These are phyloP conservation scores for Aspergillus cejpii DNA, from an alignment of 2,329 filamentous ascomycete genomes.

Conservation along the genomic window DNA sequence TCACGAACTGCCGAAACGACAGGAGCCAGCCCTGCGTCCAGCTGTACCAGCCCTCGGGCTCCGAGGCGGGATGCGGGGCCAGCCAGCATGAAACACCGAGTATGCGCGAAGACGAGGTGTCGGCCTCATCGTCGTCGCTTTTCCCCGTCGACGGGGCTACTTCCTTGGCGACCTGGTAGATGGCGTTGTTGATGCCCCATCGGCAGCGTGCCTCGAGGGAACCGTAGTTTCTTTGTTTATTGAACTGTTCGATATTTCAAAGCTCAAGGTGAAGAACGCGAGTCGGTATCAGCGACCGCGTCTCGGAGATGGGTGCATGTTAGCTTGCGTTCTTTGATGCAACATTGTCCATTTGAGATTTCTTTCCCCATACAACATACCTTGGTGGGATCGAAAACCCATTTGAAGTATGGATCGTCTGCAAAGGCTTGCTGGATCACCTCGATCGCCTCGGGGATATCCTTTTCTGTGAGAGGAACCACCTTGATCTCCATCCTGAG, in stretches of 20 bases:
- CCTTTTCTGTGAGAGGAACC: constrained; percentile 49
- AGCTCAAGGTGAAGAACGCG: constrained; percentile 11
- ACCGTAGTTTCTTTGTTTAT: constrained; percentile 52
- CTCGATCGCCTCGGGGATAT: constrained; percentile 58
- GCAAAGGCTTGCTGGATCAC: constrained; percentile 62
- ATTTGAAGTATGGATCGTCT: constrained; percentile 60
- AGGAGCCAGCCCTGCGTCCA: constrained; percentile 59
- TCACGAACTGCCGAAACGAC: constrained; percentile 57
- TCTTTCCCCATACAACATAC: constrained; percentile 32
- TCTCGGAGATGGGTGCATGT: constrained; percentile 13
- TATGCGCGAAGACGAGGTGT: constrained; percentile 42
- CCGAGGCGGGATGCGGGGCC: constrained; percentile 46
- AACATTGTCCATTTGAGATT: background rate
- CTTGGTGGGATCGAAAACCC: constrained; percentile 57
- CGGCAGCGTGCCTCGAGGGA: constrained; percentile 60
- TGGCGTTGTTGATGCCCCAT: constrained; percentile 66
- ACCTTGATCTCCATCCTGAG: constrained; percentile 51
- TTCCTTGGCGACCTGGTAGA: constrained; percentile 66
- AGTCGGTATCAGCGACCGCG: constrained; percentile 14
- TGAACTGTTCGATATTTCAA: constrained; percentile 46
- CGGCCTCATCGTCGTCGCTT: background rate
- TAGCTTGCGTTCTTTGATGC: constrained; percentile 13
- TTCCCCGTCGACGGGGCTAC: constrained; percentile 28
- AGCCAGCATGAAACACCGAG: constrained; percentile 73
- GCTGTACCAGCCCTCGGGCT: constrained; percentile 55